Evolutionary conservation across 352 stramenopile species (phyloP), one percentile per base, ranked within the genome.

Genomic region (Globisporangium paddicum): DNA sequence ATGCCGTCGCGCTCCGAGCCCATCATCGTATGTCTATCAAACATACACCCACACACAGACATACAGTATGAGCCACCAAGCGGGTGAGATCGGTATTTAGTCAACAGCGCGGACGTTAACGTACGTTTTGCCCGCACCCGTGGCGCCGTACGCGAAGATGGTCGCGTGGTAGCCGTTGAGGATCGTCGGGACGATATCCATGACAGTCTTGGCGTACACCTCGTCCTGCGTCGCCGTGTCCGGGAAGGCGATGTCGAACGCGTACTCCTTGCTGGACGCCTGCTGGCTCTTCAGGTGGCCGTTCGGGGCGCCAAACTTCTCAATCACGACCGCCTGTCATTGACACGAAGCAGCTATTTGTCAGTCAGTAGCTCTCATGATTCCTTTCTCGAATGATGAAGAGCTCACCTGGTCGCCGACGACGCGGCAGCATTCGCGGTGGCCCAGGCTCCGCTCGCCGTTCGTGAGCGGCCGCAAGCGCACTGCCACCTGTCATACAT

Each of bases 11-110:
- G 73, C 62, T 87, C 72, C 19, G 63, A 81, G 23, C 76, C 79
- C 76, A 87, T 87, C 79, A 89, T 89, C 5, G 79, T 89, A 63
- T 87, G 73, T n/a, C n/a, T n/a, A n/a, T n/a, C n/a, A n/a, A n/a
- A n/a, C n/a, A n/a, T n/a, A n/a, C n/a, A n/a, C n/a, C n/a, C n/a
- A n/a, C n/a, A n/a, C n/a, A n/a, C n/a, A n/a, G n/a, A n/a, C n/a
- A n/a, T n/a, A n/a, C n/a, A n/a, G n/a, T n/a, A n/a, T n/a, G n/a
- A n/a, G n/a, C n/a, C n/a, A n/a, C n/a, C n/a, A n/a, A n/a, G n/a
- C n/a, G n/a, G n/a, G n/a, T n/a, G n/a, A n/a, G n/a, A n/a, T n/a
- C n/a, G n/a, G n/a, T n/a, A n/a, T n/a, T n/a, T n/a, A n/a, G n/a
- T n/a, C n/a, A n/a, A n/a, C n/a, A n/a, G n/a, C n/a, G n/a, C n/a